Conservation (phyloP, 306 rosid genomes). For the Rosa persica region DNA sequence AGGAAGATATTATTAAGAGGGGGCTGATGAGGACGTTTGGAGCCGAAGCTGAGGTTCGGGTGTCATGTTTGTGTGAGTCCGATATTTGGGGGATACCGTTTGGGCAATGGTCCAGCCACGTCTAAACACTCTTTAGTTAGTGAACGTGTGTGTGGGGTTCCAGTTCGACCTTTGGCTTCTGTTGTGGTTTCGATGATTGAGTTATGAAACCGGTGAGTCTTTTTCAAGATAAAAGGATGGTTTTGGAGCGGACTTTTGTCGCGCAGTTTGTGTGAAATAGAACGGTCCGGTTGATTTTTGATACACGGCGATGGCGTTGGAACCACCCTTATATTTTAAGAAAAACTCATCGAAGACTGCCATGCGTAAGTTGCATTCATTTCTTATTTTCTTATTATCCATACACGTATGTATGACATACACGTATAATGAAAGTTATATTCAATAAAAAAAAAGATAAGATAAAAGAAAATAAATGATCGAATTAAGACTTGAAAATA, state of each 20-base stretch:
- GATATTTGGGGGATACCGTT: not conserved
- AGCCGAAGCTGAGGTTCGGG: slow-evolving; percentile 29
- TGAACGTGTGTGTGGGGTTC: not conserved
- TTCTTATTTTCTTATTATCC: too few relatives aligned
- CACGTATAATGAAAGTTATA: not conserved
- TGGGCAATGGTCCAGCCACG: slow-evolving; percentile 8
- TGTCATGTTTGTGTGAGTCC: too few relatives aligned
- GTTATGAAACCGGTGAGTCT: too few relatives aligned
- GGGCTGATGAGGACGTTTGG: not conserved
- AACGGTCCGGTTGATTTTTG: not conserved
- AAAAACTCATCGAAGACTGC: too few relatives aligned
- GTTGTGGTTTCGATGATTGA: too few relatives aligned
- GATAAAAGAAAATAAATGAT: not conserved
- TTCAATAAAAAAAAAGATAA: too few relatives aligned
- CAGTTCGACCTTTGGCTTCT: not conserved
- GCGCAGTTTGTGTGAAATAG: too few relatives aligned
- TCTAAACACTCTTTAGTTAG: not conserved
- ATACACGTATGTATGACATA: too few relatives aligned
- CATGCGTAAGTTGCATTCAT: too few relatives aligned
- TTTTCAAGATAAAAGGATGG: too few relatives aligned
- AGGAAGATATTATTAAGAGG: slow-evolving; percentile 3
- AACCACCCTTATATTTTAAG: too few relatives aligned
- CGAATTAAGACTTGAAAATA: not conserved
- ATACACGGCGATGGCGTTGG: not conserved
- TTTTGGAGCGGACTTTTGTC: too few relatives aligned